These are phyloP conservation scores for Hypericum perforatum DNA, from an alignment of 345 rosid genomes.

Conservation along the genomic window DNA sequence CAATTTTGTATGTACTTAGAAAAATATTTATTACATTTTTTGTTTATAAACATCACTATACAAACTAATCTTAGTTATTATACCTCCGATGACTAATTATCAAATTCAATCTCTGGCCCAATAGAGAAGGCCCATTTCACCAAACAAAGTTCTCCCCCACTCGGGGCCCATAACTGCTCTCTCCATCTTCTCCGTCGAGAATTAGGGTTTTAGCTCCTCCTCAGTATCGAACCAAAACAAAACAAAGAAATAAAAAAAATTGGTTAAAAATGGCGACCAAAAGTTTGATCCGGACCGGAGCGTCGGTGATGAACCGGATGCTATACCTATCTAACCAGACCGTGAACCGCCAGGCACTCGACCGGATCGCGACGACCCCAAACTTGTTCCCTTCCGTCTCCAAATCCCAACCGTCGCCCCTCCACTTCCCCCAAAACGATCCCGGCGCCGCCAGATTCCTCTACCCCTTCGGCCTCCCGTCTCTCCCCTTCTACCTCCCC, in stretches of 20 bases:
- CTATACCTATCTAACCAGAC: slow-evolving; percentile 20
- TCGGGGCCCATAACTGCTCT: neutral
- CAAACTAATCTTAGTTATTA: no score
- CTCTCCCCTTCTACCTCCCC: slow-evolving; percentile 78
- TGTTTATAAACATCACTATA: no score
- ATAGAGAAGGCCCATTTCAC: neutral
- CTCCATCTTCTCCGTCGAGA: neutral
- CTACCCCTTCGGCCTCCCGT: slow-evolving; percentile 78
- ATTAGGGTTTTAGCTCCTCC: neutral
- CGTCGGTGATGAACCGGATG: slow-evolving; percentile 48
- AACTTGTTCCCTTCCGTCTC: slow-evolving; percentile 53
- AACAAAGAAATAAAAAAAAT: neutral
- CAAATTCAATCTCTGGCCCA: no score
- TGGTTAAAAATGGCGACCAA: slow-evolving; percentile 47
- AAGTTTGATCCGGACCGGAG: slow-evolving; percentile 56
- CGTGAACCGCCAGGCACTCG: slow-evolving; percentile 18
- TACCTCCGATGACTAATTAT: no score
- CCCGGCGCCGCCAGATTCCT: slow-evolving; percentile 27
- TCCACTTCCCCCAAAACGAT: slow-evolving; percentile 32
- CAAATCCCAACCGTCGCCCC: slow-evolving; percentile 26
- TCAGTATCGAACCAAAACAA: neutral
- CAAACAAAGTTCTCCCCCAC: neutral
- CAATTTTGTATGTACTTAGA: no score
- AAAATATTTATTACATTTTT: no score
- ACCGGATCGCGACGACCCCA: slow-evolving; percentile 30